phyloP scores from a whole-genome alignment of 352 stramenopile species.

The Pythium dissotocum region DNA sequence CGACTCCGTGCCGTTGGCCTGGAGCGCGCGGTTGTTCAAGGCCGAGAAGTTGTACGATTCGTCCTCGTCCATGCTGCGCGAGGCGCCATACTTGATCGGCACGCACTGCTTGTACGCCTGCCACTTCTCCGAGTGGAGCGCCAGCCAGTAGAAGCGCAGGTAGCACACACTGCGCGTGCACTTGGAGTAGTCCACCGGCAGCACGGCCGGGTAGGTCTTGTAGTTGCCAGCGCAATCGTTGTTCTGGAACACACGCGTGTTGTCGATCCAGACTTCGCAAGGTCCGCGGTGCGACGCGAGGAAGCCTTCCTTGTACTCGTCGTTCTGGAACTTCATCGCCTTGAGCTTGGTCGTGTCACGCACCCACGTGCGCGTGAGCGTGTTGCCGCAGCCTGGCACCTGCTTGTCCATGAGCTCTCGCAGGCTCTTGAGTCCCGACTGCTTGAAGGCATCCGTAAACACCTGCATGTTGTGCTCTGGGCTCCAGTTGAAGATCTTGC shows the following conservation, averaged over 20 bases:
- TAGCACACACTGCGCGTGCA: conserved; percentile 33
- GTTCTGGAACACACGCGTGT: conserved; percentile 43
- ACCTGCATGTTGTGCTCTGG: conserved; percentile 41
- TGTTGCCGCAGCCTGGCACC: conserved; percentile 33
- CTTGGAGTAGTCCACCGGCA: conserved; percentile 38
- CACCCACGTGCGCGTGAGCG: conserved; percentile 36
- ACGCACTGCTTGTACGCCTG: conserved; percentile 40
- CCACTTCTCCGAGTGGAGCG: conserved; percentile 33
- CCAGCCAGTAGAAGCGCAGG: conserved; percentile 41
- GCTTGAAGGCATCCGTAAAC: conserved; percentile 43
- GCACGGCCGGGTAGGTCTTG: conserved; percentile 33
- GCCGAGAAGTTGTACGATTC: conserved; percentile 8
- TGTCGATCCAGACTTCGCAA: conserved; percentile 60
- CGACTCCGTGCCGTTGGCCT: not conserved
- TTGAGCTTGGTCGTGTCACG: conserved; percentile 29
- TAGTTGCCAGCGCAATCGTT: conserved; percentile 45
- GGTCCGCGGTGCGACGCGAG: conserved; percentile 55
- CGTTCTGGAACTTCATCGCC: conserved; percentile 43
- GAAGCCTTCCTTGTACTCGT: conserved; percentile 48
- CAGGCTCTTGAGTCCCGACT: conserved; percentile 19
- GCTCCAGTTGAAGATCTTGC: conserved; percentile 58
- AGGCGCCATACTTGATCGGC: conserved; percentile 22
- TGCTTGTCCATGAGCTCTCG: conserved; percentile 20
- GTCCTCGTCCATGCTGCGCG: conserved; percentile 15
- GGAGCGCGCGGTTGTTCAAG: conserved; percentile 4